phyloP scores from a whole-genome alignment of 164 flowering plant genomes.

The Paratinospora sagittata region DNA sequence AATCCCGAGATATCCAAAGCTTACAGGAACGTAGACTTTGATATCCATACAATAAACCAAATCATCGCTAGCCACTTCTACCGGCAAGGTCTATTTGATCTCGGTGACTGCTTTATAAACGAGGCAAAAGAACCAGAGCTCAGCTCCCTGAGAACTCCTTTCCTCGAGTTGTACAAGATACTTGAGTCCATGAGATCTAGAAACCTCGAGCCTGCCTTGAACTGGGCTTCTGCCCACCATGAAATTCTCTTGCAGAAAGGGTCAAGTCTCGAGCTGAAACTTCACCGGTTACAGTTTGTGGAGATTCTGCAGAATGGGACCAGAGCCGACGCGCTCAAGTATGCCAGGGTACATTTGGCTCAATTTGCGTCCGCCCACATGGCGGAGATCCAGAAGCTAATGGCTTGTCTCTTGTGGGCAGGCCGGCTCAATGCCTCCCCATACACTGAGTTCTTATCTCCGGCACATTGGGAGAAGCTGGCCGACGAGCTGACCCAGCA shows the following conservation, averaged over 20 bases:
- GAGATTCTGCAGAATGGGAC: slow-evolving; percentile 55
- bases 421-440: slow-evolving; percentile 65
- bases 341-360: slow-evolving; percentile 49
- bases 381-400: slow-evolving; percentile 69
- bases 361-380: slow-evolving; percentile 45
- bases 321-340: slow-evolving; percentile 52
- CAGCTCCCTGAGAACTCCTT: slow-evolving; percentile 34
- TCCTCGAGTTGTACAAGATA: slow-evolving; percentile 62
- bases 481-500: slow-evolving; percentile 52
- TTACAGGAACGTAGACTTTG: slow-evolving; percentile 67
- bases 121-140: slow-evolving; percentile 57
- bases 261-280: slow-evolving; percentile 60
- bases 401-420: slow-evolving; percentile 67
- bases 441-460: slow-evolving; percentile 47
- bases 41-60: slow-evolving; percentile 47
- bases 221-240: slow-evolving; percentile 50
- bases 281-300: slow-evolving; percentile 59
- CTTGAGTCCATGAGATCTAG: slow-evolving; percentile 53
- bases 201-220: slow-evolving; percentile 66
- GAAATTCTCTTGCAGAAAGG: slow-evolving; percentile 48
- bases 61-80: slow-evolving; percentile 77
- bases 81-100: slow-evolving; percentile 63
- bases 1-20: slow-evolving; percentile 81
- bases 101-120: slow-evolving; percentile 62
- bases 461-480: slow-evolving; percentile 52